Base-by-base conservation (phyloP, 2,329 filamentous ascomycete species). In the Claviceps paspali region DNA sequence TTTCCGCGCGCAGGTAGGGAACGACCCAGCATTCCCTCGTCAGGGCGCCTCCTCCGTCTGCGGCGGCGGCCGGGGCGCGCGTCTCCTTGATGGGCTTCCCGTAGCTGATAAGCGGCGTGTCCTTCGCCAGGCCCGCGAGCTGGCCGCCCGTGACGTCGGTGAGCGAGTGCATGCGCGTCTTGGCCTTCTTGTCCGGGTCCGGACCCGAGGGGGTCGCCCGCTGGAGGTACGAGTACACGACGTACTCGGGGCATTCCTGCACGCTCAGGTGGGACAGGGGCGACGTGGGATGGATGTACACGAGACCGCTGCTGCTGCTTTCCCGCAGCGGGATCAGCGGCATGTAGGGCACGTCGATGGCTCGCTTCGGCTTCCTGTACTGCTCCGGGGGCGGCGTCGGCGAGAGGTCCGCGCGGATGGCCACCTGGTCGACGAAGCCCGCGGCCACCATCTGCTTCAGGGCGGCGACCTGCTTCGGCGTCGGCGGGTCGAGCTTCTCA, bases 351-450 rank as follows among this genome's bases (percentile, higher is more conserved):
- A 96, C 82, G 47, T 96, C 86, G 45, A 91, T 92, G 2, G 87
- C 82, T n/a, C 86, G 75, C 35, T 75, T 76, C 0, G 87, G 83
- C 43, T 82, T 84, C 14, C 79, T 68, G 32, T 66, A 60, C 37
- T 70, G 60, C 43, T 79, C 76, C 1, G 79, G 77, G 1, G 83
- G 82, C 10, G 83, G 82, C 10, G 68, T 70, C 1, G 85, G 83
- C 0, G 84, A 70, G n/a, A 85, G 65, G 56, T 98, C 88, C 4
- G 83, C 84, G 42, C 91, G 82, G 47, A 96, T 86, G 32, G 91
- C 91, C 29, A 98, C 73, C 47, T 95, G 82, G 57, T 98, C 91
- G 50, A 96, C 76, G 61, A 95, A 96, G 1, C 88, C 91, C 0
- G 85, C 81, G 0, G 88, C 84, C 17, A 84, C 77, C 61, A 96